These are phyloP conservation scores for Cutaneotrichosporon curvatum DNA, from an alignment of 1,284 basidiomycete genomes.

Conservation along the genomic window DNA sequence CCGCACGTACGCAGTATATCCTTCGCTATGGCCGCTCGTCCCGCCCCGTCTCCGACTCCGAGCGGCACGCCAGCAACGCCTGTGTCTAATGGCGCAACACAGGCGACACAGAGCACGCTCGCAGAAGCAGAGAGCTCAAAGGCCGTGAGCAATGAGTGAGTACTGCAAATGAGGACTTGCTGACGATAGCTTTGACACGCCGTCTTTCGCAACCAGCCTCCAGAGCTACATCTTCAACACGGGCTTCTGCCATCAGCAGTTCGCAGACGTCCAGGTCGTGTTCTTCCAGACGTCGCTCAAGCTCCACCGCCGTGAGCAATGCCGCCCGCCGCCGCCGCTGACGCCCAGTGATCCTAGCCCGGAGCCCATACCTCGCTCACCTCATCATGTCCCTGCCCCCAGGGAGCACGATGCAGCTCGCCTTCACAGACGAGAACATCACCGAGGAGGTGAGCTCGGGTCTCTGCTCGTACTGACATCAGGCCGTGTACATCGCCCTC, in stretches of 20 bases:
- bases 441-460: slow-evolving; percentile 62
- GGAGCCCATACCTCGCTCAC: slow-evolving; percentile 75
- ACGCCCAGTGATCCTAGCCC: slow-evolving; percentile 62
- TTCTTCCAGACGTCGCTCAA: slow-evolving; percentile 35
- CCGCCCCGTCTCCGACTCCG: not conserved
- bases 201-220: slow-evolving; percentile 7
- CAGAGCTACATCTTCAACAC: slow-evolving; percentile 30
- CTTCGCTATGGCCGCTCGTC: not conserved
- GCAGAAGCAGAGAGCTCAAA: slow-evolving; percentile 26
- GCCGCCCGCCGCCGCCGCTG: not conserved
- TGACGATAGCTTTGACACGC: not conserved
- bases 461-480: not conserved
- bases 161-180: not conserved
- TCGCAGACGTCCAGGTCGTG: slow-evolving; percentile 35
- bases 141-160: not conserved
- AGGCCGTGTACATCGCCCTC: slow-evolving; percentile 40
- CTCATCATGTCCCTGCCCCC: slow-evolving; percentile 59
- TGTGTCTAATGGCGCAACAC: not conserved
- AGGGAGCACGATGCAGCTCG: slow-evolving; percentile 63
- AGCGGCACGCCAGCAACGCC: not conserved
- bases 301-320: slow-evolving; percentile 37
- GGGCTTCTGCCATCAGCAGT: slow-evolving; percentile 35
- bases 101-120: not conserved
- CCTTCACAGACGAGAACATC: slow-evolving; percentile 67
- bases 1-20: no score